Base-by-base conservation (phyloP, 1,284 basidiomycete genomes). In the Sanghuangporus weigelae region DNA sequence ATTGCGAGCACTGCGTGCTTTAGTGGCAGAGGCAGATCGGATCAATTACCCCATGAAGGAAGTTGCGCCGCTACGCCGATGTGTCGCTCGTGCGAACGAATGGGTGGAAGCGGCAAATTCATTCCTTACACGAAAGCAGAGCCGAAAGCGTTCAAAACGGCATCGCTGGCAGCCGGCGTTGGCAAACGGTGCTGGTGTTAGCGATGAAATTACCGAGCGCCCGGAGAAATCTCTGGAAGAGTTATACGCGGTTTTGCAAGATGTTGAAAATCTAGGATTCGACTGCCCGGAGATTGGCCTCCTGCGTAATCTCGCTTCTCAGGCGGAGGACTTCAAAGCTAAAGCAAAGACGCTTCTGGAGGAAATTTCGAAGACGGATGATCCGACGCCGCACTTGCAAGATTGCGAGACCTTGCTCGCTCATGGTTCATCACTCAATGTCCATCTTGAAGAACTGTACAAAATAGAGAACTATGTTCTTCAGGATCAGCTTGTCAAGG, bases 11-110 rank as follows among this genome's bases (percentile, higher is more conserved):
- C 82, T 98, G 62, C 86, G 89, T 36, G 85, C 89, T 6, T 77
- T 96, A 16, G 79, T 94, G 26, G 84, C 89, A 0, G 95, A 98
- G 73, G 95, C 92, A 21, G 94, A 97, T 68, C 87, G 87, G 63
- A 93, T 96, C 71, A 86, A 85, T 56, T 84, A 86, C 71, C 80
- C 82, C 26, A 80, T 97, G 19, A 80, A 85, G 1, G 93, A 95
- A 72, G 79, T 96, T 55, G 75, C 78, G 21, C 78, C 85, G 54
- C 82, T 98, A 53, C 84, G 87, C 55, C 89, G 85, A 71, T 94
- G 93, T 71, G 90, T 97, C 58, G 81, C 76, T 48, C 83, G 86
- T 64, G 95, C 92, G 26, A 91, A 88, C 68, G 86, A 90, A 66
- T 96, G 95, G 94, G 79, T 95, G 4, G 88, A 92, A 59, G 82